Evolutionary conservation across 768 basidiomycete species (phyloP), one percentile per base, ranked within the genome.

Genomic region (Mycena sanguinolenta): DNA sequence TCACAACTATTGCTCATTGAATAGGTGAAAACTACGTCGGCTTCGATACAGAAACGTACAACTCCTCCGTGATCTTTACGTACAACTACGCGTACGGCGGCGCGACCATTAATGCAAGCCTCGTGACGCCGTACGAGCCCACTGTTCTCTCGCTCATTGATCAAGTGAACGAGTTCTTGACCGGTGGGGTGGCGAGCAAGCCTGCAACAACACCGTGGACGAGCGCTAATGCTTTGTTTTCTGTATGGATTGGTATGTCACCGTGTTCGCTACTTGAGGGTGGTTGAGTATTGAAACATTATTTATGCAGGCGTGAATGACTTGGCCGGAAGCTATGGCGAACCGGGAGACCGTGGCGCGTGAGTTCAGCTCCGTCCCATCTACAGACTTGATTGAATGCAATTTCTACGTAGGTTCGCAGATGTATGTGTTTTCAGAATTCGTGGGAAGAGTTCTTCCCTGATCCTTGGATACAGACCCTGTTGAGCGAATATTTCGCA

Each of bases 1-100:
- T n/a, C n/a, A n/a, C n/a, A n/a, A n/a, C n/a, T n/a, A n/a, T n/a
- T n/a, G n/a, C n/a, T n/a, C n/a, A n/a, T n/a, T n/a, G n/a, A 9
- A 0, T 23, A 87, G 89, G 89, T 6, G 80, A 81, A 44, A 90
- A 90, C 79, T 91, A 89, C 88, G 85, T 91, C 61, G 90, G 88
- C 71, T 85, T 83, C 69, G 80, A 84, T 60, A 88, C 88, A 0
- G 81, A 82, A 2, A 78, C 82, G 25, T 85, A 85, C 81, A 91
- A 91, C 81, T 83, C 80, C 46, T 87, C 89, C 16, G 74, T 85
- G 21, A 58, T 90, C 42, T 82, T 88, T 75, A 90, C 89, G 0
- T 92, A 90, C 77, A 88, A 92, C 80, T 88, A 88, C 69, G 92
- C 91, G 0, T 89, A 86, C 62, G 89, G 91, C 27, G 91, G 86